A percentile compares a stretch with the other conserved stretches of the same genome.
Evolutionary conservation across 2,329 filamentous ascomycete genomes (phyloP).

Genomic region (Beauveria pseudobassiana): DNA sequence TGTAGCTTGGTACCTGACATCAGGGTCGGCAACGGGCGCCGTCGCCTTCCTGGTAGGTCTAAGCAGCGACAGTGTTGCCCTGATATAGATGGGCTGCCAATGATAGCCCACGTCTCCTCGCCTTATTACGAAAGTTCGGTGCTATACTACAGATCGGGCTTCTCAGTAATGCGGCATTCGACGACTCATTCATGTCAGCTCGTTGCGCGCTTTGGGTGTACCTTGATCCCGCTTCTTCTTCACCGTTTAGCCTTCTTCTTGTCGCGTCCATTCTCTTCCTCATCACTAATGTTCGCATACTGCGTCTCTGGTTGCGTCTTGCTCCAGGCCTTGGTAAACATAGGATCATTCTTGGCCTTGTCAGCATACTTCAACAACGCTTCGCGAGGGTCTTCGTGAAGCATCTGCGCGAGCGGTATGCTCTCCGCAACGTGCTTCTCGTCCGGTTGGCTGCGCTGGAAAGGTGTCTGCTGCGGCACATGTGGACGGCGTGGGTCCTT

Average conservation of each 20-base stretch:
- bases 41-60: background rate
- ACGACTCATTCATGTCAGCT: background rate
- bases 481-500: slow-evolving; percentile 79
- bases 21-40: background rate
- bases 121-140: background rate
- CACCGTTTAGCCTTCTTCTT: slow-evolving; percentile 55
- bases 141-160: background rate
- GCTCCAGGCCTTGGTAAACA: slow-evolving; percentile 92
- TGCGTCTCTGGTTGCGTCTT: slow-evolving; percentile 87
- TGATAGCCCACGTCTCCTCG: background rate
- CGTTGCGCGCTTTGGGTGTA: background rate
- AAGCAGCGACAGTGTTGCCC: background rate
- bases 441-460: slow-evolving; percentile 83
- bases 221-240: slow-evolving; percentile 16
- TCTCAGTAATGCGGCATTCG: background rate
- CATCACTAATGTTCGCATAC: slow-evolving; percentile 83
- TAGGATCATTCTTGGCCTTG: slow-evolving; percentile 82
- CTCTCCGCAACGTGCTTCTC: slow-evolving; percentile 81
- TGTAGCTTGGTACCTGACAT: background rate
- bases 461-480: slow-evolving; percentile 77
- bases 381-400: slow-evolving; percentile 92
- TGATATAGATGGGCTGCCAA: background rate
- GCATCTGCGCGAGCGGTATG: slow-evolving; percentile 84
- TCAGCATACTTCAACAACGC: slow-evolving; percentile 93
- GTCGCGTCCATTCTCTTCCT: slow-evolving; percentile 65